phyloP scores from a whole-genome alignment of 257 asterid species.

The Gynochthodes officinalis region DNA sequence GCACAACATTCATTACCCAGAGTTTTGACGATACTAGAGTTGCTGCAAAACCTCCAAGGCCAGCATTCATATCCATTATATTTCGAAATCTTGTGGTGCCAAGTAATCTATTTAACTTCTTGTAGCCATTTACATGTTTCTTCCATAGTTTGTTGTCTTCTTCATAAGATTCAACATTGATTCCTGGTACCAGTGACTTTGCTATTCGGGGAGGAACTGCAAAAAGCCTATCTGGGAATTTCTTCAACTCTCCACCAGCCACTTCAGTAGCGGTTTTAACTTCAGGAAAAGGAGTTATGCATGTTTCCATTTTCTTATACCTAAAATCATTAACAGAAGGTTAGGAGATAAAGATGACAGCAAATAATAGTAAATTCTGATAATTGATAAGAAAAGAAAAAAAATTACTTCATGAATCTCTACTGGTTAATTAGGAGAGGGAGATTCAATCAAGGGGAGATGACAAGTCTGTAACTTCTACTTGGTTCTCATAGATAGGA shows the following conservation, averaged over 20 bases:
- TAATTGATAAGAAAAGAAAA: constrained; percentile 2
- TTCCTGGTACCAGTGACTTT: constrained; percentile 60
- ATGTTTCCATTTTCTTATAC: constrained; percentile 79
- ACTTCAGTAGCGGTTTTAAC: constrained; percentile 44
- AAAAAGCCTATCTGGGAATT: constrained; percentile 74
- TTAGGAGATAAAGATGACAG: neutral
- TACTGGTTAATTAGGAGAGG: neutral
- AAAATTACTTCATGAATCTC: neutral
- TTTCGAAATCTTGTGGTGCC: constrained; percentile 75
- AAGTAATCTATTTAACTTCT: constrained; percentile 45
- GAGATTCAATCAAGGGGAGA: neutral
- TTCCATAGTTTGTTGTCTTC: constrained; percentile 76
- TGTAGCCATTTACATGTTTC: constrained; percentile 61
- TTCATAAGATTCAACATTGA: constrained; percentile 52
- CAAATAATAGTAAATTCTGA: neutral
- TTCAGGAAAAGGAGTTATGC: constrained; percentile 69
- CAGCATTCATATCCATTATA: constrained; percentile 95
- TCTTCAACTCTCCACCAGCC: constrained; percentile 65
- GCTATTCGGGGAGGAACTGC: constrained; percentile 73
- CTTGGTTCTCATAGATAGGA: neutral
- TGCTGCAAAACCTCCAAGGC: constrained; percentile 91
- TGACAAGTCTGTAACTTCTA: neutral
- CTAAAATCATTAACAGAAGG: constrained; percentile 29
- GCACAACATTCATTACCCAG: constrained; percentile 96
- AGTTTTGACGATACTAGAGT: constrained; percentile 67